phyloP scores from a whole-genome alignment of 1,284 basidiomycete genomes.

The Apiotrichum porosum region DNA sequence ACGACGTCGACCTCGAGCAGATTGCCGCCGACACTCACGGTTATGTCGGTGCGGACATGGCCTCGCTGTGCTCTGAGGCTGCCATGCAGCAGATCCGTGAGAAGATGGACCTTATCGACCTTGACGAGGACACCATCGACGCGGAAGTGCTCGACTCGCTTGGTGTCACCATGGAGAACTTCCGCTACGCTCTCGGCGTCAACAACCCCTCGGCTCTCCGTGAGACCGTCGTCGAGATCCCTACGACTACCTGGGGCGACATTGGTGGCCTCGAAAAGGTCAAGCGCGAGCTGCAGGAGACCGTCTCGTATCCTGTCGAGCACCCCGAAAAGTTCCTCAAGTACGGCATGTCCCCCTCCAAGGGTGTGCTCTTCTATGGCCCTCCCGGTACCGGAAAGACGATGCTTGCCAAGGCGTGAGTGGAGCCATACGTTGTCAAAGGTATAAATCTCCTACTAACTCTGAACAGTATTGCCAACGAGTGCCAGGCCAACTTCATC shows the following conservation, averaged over 20 bases:
- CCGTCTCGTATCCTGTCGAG: constrained; percentile 98
- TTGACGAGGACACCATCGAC: constrained; percentile 91
- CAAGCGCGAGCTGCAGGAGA: constrained; percentile 98
- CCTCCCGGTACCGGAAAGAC: constrained; percentile 97
- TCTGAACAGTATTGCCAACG: constrained; percentile 81
- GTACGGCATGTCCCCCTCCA: constrained; percentile 98
- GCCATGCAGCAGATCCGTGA: constrained; percentile 99
- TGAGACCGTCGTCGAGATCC: constrained; percentile 94
- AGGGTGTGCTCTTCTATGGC: constrained; percentile 92
- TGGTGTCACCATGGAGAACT: constrained; percentile 97
- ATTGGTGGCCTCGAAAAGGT: constrained; percentile 99
- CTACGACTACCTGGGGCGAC: constrained; percentile 96
- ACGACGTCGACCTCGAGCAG: constrained; percentile 97
- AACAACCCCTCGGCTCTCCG: constrained; percentile 96
- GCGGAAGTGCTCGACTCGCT: constrained; percentile 94
- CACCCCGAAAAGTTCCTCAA: constrained; percentile 99
- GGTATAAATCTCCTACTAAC: too few relatives aligned
- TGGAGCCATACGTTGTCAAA: background rate
- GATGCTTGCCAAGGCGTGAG: constrained; percentile 73
- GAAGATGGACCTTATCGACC: constrained; percentile 94
- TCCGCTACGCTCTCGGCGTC: constrained; percentile 89
- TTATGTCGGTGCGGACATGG: constrained; percentile 97
- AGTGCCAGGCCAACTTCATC: constrained; percentile 86
- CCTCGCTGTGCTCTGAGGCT: constrained; percentile 91
- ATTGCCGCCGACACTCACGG: constrained; percentile 99